A percentile compares a stretch with the other conserved stretches of the same genome.
phyloP scores from a whole-genome alignment of 805 yeast species.

The Metschnikowia vanudenii region DNA sequence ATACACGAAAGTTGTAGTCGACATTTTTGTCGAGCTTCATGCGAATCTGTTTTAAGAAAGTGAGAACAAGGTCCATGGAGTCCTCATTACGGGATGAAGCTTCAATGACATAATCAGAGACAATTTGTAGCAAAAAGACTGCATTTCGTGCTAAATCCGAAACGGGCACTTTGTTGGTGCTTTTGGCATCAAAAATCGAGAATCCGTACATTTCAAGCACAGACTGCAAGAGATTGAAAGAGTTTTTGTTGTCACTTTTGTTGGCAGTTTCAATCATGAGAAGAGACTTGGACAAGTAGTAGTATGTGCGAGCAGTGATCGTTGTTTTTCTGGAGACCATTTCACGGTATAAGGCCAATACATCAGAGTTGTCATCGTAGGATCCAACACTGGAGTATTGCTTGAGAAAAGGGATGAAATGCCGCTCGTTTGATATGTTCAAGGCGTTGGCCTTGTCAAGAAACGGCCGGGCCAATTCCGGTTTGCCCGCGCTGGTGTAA shows the following conservation, averaged over 20 bases:
- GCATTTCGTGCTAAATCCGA: constrained; percentile 19
- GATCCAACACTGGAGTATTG: constrained; percentile 19
- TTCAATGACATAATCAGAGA: constrained; percentile 24
- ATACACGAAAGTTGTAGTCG: constrained; percentile 24
- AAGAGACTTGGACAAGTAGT: constrained; percentile 31
- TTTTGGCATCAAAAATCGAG: constrained; percentile 9
- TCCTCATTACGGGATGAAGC: constrained; percentile 16
- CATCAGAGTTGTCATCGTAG: constrained; percentile 22
- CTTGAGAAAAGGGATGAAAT: constrained; percentile 32
- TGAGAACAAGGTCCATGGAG: constrained; percentile 27
- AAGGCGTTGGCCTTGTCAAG: constrained; percentile 20
- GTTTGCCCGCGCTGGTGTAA: constrained; percentile 17
- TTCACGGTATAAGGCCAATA: constrained; percentile 31
- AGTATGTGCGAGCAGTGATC: constrained; percentile 30
- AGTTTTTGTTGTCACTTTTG: constrained; percentile 27
- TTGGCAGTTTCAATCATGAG: constrained; percentile 24
- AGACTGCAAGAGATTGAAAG: constrained; percentile 28
- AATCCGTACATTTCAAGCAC: constrained; percentile 35
- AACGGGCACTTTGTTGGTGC: constrained; percentile 6
- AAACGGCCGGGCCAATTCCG: constrained; percentile 23
- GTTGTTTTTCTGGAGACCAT: constrained; percentile 30
- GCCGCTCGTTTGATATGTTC: constrained; percentile 24
- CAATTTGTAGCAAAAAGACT: constrained; percentile 26
- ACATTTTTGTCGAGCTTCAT: constrained; percentile 22
- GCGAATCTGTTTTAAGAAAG: constrained; percentile 30